Evolutionary conservation across 441 rosid genomes (phyloP).

Genomic region (Arabidopsis lyrata): DNA sequence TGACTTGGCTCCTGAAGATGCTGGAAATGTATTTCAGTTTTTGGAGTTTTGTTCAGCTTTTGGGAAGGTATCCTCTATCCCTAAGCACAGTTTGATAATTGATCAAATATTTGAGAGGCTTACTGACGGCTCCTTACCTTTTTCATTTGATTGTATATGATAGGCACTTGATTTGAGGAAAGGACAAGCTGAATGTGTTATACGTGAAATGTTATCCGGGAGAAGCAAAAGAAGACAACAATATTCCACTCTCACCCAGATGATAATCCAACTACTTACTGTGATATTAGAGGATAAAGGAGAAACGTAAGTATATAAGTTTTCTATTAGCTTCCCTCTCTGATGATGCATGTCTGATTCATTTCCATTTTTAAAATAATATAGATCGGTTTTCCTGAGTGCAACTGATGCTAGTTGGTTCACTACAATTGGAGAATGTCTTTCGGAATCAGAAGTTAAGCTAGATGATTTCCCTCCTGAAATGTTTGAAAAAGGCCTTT

Average conservation of each 20-base stretch:
- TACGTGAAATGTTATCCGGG: constrained; percentile 50
- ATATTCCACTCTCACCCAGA: constrained; percentile 48
- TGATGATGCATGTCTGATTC: constrained; percentile 16
- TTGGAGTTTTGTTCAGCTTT: constrained; percentile 63
- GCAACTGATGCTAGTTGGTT: constrained; percentile 52
- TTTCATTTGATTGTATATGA: not conserved
- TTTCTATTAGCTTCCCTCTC: constrained; percentile 1
- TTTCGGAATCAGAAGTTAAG: constrained; percentile 42
- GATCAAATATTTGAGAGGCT: constrained; percentile 3
- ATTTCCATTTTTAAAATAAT: constrained; percentile 14
- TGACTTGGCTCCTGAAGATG: constrained; percentile 50
- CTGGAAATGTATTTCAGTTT: constrained; percentile 59
- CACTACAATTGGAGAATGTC: constrained; percentile 45
- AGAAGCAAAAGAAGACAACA: constrained; percentile 45
- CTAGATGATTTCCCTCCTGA: constrained; percentile 42
- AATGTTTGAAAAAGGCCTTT: constrained; percentile 41
- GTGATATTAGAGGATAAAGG: constrained; percentile 46
- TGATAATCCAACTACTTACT: constrained; percentile 51
- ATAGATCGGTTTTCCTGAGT: constrained; percentile 32
- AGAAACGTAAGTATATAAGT: constrained; percentile 47
- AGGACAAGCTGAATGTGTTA: constrained; percentile 52
- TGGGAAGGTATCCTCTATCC: constrained; percentile 49
- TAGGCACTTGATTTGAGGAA: constrained; percentile 55
- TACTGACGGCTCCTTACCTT: not conserved
- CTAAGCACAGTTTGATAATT: not conserved